Evolutionary conservation across 2,329 filamentous ascomycete genomes (phyloP).

Genomic region (Sporothrix schenckii): DNA sequence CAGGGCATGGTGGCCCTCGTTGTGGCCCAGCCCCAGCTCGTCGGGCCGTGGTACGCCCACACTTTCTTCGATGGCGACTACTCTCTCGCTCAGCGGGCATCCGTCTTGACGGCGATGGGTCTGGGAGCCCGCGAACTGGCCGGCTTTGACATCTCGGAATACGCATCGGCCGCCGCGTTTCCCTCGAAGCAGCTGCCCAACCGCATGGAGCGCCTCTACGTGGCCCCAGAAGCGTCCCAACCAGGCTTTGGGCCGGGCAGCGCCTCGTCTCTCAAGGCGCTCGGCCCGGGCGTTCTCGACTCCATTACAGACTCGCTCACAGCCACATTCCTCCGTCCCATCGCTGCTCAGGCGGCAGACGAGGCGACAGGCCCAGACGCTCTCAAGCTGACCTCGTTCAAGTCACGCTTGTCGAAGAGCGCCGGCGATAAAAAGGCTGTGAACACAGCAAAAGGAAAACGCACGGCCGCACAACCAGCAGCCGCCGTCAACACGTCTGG

Average conservation of each 20-base stretch:
- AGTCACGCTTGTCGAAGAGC: slow-evolving; percentile 69
- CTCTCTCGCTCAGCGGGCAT: slow-evolving; percentile 79
- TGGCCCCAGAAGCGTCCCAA: slow-evolving; percentile 41
- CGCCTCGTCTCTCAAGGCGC: slow-evolving; percentile 52
- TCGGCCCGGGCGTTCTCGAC: slow-evolving; percentile 65
- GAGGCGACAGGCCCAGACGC: slow-evolving; percentile 75
- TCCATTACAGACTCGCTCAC: slow-evolving; percentile 69
- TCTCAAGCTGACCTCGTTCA: slow-evolving; percentile 89
- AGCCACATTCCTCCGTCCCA: slow-evolving; percentile 73
- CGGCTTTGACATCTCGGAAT: slow-evolving; percentile 66
- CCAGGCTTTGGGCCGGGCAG: slow-evolving; percentile 32
- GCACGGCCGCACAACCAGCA: slow-evolving; percentile 53
- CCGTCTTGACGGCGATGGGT: slow-evolving; percentile 79
- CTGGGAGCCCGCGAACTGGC: slow-evolving; percentile 82
- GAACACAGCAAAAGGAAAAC: slow-evolving; percentile 33
- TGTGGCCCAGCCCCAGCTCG: slow-evolving; percentile 71
- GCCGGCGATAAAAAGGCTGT: slow-evolving; percentile 42
- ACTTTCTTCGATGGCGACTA: slow-evolving; percentile 92
- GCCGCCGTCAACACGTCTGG: slow-evolving; percentile 77
- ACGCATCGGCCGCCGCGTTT: slow-evolving; percentile 61
- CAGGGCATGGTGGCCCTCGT: slow-evolving; percentile 83
- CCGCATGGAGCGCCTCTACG: slow-evolving; percentile 72
- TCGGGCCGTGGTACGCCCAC: slow-evolving; percentile 82
- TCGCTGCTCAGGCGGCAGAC: slow-evolving; percentile 82
- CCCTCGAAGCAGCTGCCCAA: slow-evolving; percentile 79